Evolutionary conservation across 129 eudicot genomes (phyloP).

Genomic region (Rutidosis leptorrhynchoides): DNA sequence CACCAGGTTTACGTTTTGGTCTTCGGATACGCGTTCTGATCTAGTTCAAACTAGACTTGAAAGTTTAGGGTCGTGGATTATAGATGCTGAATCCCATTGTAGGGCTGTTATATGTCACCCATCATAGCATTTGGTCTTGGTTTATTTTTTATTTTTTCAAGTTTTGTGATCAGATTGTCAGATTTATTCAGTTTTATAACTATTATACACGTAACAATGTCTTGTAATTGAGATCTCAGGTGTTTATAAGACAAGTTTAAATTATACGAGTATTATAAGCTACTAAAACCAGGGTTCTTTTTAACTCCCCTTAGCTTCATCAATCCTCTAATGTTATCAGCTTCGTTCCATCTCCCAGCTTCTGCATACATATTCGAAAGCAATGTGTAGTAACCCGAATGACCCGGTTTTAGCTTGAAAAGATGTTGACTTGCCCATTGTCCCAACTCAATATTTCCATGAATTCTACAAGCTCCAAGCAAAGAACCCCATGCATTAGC

Average conservation of each 20-base stretch:
- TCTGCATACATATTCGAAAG: constrained; percentile 49
- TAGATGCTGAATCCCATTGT: constrained; percentile 64
- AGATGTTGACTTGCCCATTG: constrained; percentile 50
- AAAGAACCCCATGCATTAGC: constrained; percentile 56
- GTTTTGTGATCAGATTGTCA: not conserved
- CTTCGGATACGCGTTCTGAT: constrained; percentile 36
- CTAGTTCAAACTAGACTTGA: constrained; percentile 42
- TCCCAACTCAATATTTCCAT: constrained; percentile 52
- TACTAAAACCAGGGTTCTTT: constrained; percentile 45
- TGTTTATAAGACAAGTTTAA: not conserved
- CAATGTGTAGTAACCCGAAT: constrained; percentile 47
- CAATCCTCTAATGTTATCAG: constrained; percentile 37
- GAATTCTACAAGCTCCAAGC: constrained; percentile 46
- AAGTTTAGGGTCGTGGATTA: constrained; percentile 58
- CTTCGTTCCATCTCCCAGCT: constrained; percentile 47
- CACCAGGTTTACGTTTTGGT: constrained; percentile 55
- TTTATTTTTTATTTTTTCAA: too few relatives aligned
- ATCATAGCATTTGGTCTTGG: constrained; percentile 29
- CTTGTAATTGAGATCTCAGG: not conserved
- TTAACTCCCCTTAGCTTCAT: constrained; percentile 45
- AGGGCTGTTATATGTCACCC: constrained; percentile 65
- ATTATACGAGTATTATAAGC: not conserved
- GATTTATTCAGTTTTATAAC: constrained; percentile 13
- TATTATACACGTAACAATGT: not conserved
- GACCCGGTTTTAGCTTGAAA: constrained; percentile 43